Percentiles rank a stretch among this genome's conserved stretches.
phyloP scores from a whole-genome alignment of 169 alveolate genomes.

The Sarcocystis neurona region DNA sequence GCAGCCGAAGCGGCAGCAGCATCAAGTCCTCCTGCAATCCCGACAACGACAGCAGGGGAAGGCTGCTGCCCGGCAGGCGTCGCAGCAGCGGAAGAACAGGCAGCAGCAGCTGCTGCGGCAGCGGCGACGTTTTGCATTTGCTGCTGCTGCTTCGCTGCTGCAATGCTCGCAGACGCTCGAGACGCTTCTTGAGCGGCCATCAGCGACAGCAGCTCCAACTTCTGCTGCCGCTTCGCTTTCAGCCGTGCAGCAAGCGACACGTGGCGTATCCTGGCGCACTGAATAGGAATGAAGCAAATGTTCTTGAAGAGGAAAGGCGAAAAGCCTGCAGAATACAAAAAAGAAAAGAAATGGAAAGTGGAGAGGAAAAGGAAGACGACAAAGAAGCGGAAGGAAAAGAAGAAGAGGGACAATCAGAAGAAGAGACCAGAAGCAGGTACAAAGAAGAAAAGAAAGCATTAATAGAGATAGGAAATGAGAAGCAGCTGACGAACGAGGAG shows the following conservation, averaged over 20 bases:
- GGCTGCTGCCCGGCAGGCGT: too few species aligned
- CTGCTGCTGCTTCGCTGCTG: background rate
- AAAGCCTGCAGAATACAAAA: conserved; percentile 60
- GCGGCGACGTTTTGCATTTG: conserved; percentile 5
- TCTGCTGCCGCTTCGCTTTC: conserved; percentile 32
- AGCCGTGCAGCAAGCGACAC: conserved; percentile 67
- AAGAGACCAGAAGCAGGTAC: background rate
- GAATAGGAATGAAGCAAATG: conserved; percentile 71
- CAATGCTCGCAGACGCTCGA: background rate
- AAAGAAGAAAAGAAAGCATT: background rate
- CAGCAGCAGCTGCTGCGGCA: background rate
- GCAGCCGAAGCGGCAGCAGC: too few species aligned
- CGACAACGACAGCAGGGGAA: too few species aligned
- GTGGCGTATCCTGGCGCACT: conserved; percentile 67
- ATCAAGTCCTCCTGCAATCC: too few species aligned
- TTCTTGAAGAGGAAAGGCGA: conserved; percentile 71
- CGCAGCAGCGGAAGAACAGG: background rate
- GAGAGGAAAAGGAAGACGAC: background rate
- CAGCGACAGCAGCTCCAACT: background rate
- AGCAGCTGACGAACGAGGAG: background rate
- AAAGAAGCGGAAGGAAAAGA: background rate
- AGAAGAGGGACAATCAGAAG: background rate
- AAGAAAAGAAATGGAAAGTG: background rate
- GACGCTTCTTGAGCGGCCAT: conserved; percentile 3
- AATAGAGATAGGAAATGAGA: background rate